A percentile compares a stretch with the other conserved stretches of the same genome.
phyloP scores from a whole-genome alignment of 352 stramenopile species.

The Phytophthora cryptogea region DNA sequence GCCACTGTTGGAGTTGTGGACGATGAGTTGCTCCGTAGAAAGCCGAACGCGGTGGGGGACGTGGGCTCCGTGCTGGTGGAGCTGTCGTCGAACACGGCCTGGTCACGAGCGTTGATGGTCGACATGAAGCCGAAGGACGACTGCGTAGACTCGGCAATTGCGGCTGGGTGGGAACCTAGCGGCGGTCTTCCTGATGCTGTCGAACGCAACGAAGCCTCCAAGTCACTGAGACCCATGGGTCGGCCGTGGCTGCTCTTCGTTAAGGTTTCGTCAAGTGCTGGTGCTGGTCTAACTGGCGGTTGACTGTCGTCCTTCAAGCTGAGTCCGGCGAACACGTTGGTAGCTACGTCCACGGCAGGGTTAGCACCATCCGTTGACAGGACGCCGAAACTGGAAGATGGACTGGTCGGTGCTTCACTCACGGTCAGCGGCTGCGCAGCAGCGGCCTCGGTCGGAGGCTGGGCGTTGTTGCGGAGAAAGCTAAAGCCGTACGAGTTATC shows the following conservation, averaged over 20 bases:
- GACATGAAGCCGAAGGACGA: constrained; percentile 65
- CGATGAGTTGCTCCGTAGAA: constrained; percentile 43
- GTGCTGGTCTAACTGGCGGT: constrained; percentile 15
- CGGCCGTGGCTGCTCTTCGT: constrained; percentile 46
- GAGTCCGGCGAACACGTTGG: constrained; percentile 63
- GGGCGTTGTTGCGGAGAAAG: constrained; percentile 40
- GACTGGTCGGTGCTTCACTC: constrained; percentile 31
- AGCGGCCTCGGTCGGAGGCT: constrained; percentile 17
- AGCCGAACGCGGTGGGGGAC: constrained; percentile 68
- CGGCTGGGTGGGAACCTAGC: constrained; percentile 1
- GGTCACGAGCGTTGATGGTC: constrained; percentile 21
- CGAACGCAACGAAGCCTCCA: constrained; percentile 43
- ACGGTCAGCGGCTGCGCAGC: constrained; percentile 12
- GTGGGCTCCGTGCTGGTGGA: constrained; percentile 38
- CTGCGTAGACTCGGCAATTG: constrained; percentile 31
- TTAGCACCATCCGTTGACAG: constrained; percentile 25
- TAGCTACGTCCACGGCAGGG: constrained; percentile 19
- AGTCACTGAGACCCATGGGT: constrained; percentile 51
- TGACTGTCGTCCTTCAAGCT: constrained; percentile 39
- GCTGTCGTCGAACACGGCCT: constrained; percentile 33
- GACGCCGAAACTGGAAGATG: constrained; percentile 49
- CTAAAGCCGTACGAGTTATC: constrained; percentile 51
- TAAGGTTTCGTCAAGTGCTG: constrained; percentile 39
- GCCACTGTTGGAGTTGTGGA: constrained; percentile 37
- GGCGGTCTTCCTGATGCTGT: constrained; percentile 24